Percentiles rank a stretch among this genome's conserved stretches.
Evolutionary conservation across 768 basidiomycete genomes (phyloP).

Genomic region (Hirschioporus abietinus): DNA sequence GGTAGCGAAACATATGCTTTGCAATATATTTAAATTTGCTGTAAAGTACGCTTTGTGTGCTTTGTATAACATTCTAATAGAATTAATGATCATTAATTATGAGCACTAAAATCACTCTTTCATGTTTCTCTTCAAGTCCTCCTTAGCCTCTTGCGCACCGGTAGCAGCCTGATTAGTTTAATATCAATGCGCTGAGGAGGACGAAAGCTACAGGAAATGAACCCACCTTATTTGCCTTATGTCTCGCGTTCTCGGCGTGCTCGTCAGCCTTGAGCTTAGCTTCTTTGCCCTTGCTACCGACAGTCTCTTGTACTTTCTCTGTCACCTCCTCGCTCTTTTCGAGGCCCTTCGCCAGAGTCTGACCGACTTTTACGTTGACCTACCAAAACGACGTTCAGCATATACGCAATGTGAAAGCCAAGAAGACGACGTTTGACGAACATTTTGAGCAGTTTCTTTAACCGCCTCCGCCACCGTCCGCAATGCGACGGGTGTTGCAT

Average conservation of each 20-base stretch:
- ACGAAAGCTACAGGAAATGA: neutral
- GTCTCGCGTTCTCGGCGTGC: conserved; percentile 10
- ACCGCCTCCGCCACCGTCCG: conserved; percentile 36
- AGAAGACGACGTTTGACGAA: conserved; percentile 10
- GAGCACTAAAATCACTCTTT: conserved; percentile 12
- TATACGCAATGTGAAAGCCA: neutral
- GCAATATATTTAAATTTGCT: neutral
- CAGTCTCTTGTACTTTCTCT: conserved; percentile 30
- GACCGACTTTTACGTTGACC: conserved; percentile 37
- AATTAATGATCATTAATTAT: no score
- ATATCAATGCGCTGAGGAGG: conserved; percentile 6
- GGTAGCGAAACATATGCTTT: neutral
- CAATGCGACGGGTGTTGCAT: conserved; percentile 24
- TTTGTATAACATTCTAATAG: no score
- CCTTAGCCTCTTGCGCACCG: conserved; percentile 16
- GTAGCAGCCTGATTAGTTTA: conserved; percentile 12
- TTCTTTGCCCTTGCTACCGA: conserved; percentile 21
- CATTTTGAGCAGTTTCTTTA: conserved; percentile 33
- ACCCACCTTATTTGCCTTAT: conserved; percentile 17
- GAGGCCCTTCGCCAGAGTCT: conserved; percentile 34
- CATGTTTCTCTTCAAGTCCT: conserved; percentile 16
- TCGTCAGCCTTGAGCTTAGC: conserved; percentile 5
- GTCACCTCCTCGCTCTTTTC: conserved; percentile 37
- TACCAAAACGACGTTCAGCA: conserved; percentile 11
- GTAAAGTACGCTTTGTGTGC: neutral